Base-by-base conservation (phyloP, 148 eudicot genomes). In the Rhododendron griersonianum region DNA sequence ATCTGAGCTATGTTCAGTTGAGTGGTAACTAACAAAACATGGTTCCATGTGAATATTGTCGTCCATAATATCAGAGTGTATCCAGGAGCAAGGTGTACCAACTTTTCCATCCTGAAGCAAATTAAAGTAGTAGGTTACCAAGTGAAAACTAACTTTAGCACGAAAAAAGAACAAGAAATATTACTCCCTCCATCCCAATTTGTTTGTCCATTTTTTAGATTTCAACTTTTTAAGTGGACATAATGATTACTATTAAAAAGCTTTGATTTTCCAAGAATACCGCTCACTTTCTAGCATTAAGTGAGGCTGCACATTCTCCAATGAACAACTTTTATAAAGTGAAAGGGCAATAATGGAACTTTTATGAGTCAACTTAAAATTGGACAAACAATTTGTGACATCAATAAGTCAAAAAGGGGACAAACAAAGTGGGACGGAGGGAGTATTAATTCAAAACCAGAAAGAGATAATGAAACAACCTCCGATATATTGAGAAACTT, bases 1-100 rank as follows among this genome's bases (percentile, higher is more conserved):
- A 80, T 85, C 90, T 79, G 85, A 41, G 57, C 85, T 81, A 85
- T 75, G 84, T 63, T 87, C 89, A 71, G 59, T 69, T 73, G 84
- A 82, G 30, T 45, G 67, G 85, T 87, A 81, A 89, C 33, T 79
- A 82, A 65, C 59, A 75, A 30, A 41, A 84, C 76, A 90, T 53
- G 91, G 91, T 86, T 93, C 96, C 94, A 96, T 88, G 89, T 86
- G 88, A 82, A 96, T 77, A 87, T 96, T 96, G 87, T 95, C 99
- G 85, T 96, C 99, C 99, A 96, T 96, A 53, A 96, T 88, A 88
- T 96, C 98, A 3, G 98, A 91, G 91, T 96, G 99, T 91, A 96
- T 92, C 98, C 98, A 96, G 73, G 98, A 90, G 88, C 92, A 96
- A 85, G 85, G 82, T 87, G 85, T 91, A 83, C 83, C 55, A 80